Conservation (phyloP, 192 early-diverging fungal genomes). For the Coemansia sp. region DNA sequence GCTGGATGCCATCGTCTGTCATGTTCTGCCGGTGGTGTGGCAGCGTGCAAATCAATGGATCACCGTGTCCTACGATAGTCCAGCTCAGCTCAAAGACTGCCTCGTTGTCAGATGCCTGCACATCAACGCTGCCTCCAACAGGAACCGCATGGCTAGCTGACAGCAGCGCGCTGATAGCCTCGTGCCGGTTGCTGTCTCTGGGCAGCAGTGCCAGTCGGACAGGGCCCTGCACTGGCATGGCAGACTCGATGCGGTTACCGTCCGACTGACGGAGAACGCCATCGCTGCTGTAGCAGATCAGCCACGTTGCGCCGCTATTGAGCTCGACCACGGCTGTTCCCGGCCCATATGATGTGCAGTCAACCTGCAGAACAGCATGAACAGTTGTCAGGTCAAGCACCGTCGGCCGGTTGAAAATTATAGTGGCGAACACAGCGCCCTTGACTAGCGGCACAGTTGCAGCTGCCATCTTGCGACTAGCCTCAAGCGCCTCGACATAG, state of each 20-base stretch:
- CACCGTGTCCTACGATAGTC: conserved; percentile 11
- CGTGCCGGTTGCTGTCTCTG: neutral
- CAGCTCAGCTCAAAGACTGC: conserved; percentile 23
- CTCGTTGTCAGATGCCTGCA: conserved; percentile 4
- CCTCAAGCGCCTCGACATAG: neutral
- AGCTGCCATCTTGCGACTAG: neutral
- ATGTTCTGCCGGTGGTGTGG: conserved; percentile 45
- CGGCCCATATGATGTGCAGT: neutral
- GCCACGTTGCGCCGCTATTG: conserved; percentile 45
- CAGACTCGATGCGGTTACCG: conserved; percentile 13
- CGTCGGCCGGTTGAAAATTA: conserved; percentile 15
- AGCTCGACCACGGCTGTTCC: conserved; percentile 35
- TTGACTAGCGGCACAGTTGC: conserved; percentile 35
- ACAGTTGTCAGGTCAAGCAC: conserved; percentile 21
- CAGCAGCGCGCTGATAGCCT: conserved; percentile 22
- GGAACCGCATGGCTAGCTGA: conserved; percentile 20
- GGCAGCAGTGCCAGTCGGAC: conserved; percentile 42
- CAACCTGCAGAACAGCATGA: conserved; percentile 37
- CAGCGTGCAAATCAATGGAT: conserved; percentile 34
- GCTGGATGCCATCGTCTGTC: neutral
- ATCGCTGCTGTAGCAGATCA: conserved; percentile 25
- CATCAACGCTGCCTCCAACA: conserved; percentile 31
- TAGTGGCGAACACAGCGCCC: conserved; percentile 47
- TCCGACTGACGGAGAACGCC: conserved; percentile 16
- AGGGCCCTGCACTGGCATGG: conserved; percentile 18